phyloP scores from a whole-genome alignment of 2,329 filamentous ascomycete genomes.

The Botrytis galanthina region DNA sequence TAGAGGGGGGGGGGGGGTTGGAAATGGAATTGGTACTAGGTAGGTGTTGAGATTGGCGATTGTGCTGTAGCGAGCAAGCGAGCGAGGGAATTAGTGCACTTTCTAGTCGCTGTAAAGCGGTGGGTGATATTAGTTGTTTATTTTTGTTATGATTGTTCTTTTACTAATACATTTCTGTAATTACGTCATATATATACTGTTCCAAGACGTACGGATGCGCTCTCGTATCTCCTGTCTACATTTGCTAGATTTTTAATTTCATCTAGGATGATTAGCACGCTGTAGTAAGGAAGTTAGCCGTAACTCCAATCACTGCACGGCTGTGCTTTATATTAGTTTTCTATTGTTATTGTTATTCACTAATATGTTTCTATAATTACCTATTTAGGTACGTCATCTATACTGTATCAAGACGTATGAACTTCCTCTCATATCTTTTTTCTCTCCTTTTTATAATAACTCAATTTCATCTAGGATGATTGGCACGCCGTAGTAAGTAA shows the following conservation, averaged over 20 bases:
- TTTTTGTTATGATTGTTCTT: too few relatives aligned
- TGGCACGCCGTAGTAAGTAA: background rate
- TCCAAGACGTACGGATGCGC: background rate
- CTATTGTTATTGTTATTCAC: background rate
- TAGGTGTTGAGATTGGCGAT: too few relatives aligned
- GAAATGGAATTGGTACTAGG: too few relatives aligned
- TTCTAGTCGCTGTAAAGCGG: too few relatives aligned
- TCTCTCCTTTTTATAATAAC: background rate
- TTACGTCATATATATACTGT: too few relatives aligned
- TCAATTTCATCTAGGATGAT: background rate
- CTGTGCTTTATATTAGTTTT: background rate
- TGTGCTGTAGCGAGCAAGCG: too few relatives aligned
- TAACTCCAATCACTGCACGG: background rate
- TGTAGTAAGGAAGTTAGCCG: background rate
- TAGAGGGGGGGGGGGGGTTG: too few relatives aligned
- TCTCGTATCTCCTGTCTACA: background rate
- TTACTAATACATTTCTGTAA: too few relatives aligned
- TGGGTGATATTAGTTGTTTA: too few relatives aligned
- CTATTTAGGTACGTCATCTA: background rate
- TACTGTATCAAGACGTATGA: background rate
- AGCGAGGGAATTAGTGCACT: too few relatives aligned
- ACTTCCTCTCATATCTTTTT: background rate
- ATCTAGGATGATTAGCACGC: background rate
- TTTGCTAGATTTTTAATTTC: too few relatives aligned
- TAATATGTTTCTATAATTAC: background rate